phyloP scores from a whole-genome alignment of 2,329 filamentous ascomycete species.

The Macrophomina tecta region DNA sequence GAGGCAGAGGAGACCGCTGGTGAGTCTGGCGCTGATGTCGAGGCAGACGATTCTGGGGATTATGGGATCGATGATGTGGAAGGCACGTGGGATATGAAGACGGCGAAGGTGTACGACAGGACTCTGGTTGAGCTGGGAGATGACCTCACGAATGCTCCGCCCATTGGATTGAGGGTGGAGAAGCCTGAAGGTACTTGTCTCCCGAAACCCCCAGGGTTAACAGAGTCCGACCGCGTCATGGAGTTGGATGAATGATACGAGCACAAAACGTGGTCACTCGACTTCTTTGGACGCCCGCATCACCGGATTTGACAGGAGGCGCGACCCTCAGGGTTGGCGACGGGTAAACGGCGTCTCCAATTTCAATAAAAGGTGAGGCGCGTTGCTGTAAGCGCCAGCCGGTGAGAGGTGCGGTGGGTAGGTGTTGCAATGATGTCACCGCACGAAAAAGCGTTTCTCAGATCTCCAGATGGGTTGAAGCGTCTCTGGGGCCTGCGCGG shows the following conservation, averaged over 20 bases:
- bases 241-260: constrained; percentile 2
- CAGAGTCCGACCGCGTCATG: constrained; percentile 11
- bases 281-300: no score
- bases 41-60: constrained; percentile 33
- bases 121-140: constrained; percentile 78
- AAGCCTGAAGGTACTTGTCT: constrained; percentile 22
- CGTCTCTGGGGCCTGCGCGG: no score
- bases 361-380: no score
- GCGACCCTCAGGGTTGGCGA: no score
- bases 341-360: no score
- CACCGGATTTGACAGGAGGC: no score
- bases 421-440: neutral
- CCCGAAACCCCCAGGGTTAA: constrained; percentile 12
- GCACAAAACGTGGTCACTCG: no score
- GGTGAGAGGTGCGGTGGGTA: neutral
- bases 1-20: constrained; percentile 40
- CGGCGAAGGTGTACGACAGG: constrained; percentile 78
- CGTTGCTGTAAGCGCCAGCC: no score
- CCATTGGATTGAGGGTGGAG: constrained; percentile 28
- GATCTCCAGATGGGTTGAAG: no score
- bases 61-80: constrained; percentile 41
- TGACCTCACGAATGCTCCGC: constrained; percentile 28
- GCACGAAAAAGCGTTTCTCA: no score
- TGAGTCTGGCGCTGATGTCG: constrained; percentile 29
- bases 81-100: constrained; percentile 66